Base-by-base conservation (phyloP, 345 rosid genomes). In the Euphorbia peplus region DNA sequence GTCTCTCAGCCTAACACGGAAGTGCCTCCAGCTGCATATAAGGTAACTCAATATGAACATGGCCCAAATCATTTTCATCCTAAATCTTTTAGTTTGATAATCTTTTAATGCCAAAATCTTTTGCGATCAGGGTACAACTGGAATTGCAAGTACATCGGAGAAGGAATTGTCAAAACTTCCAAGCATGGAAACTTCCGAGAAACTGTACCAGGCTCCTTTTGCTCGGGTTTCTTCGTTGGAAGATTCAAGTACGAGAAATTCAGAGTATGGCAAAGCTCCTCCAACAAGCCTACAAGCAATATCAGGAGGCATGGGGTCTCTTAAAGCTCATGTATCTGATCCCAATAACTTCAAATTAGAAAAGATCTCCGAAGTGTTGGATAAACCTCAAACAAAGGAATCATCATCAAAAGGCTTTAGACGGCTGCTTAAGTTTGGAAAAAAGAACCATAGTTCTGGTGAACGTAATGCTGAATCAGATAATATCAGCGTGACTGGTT, bases 221-320 rank as follows among this genome's bases (percentile, higher is more conserved):
- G 97, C 93, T 73, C 84, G 90, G 15, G 78, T 81, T 72, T 91
- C 96, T 76, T 95, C 93, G 70, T 57, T 88, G 61, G 93, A 91
- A 80, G 83, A 88, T 74, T 85, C 91, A 57, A 72, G 82, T 63
- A 86, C 86, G 50, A 66, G 60, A 65, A 79, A 83, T 64, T 79
- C 84, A 1, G 90, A 84, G 55, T 79, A 75, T 73, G 85, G 86
- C 50, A 82, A 78, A 85, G 90, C 84, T 58, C 83, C 87, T 48
- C 73, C 86, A 47, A 37, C 76, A 41, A 80, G 73, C 83, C 24
- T 71, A 60, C 81, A 74, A 59, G 70, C 70, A 59, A 75, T 66
- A 60, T 76, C 71, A 37, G 62, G 55, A 8, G 78, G 70, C 26
- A 60, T 75, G 22, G 83, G 82, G 72, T 76, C 78, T 65, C 70